Conservation (phyloP, 352 stramenopile genomes). For the Globisporangium recalcitrans region DNA sequence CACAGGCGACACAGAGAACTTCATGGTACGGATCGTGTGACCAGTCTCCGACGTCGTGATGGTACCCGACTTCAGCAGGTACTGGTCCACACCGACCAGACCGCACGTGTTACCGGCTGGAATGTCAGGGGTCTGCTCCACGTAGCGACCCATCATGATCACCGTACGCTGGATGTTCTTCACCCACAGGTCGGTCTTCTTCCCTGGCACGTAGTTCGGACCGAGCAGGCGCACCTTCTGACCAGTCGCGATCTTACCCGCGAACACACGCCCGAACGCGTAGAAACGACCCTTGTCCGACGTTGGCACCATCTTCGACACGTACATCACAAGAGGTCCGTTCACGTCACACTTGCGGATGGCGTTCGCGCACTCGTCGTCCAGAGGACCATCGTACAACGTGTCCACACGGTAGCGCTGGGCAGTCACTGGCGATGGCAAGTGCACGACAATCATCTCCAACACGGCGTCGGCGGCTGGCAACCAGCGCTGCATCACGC, state of each 20-base stretch:
- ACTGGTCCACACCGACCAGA: constrained; percentile 99
- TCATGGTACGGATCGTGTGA: constrained; percentile 99
- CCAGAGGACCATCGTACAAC: constrained; percentile 97
- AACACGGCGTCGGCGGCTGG: constrained; percentile 97
- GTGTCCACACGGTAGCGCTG: constrained; percentile 98
- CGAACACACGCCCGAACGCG: constrained; percentile 99
- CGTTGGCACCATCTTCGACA: constrained; percentile 99
- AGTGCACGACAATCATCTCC: constrained; percentile 99
- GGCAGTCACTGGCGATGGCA: constrained; percentile 95
- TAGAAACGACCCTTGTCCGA: constrained; percentile 99
- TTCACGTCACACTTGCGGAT: constrained; percentile 98
- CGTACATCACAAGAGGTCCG: constrained; percentile 99
- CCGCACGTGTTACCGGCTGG: constrained; percentile 99
- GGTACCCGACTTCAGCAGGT: constrained; percentile 99
- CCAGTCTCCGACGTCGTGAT: constrained; percentile 98
- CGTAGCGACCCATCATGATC: constrained; percentile 99
- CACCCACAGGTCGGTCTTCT: constrained; percentile 99
- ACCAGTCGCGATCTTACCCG: constrained; percentile 97
- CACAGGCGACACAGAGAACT: constrained; percentile 99
- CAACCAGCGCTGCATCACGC: constrained; percentile 99
- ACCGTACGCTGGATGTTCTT: constrained; percentile 99
- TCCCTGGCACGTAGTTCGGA: constrained; percentile 99
- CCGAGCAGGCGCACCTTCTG: constrained; percentile 99
- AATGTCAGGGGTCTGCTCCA: constrained; percentile 97
- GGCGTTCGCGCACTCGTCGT: constrained; percentile 96